Base-by-base conservation (phyloP, 371 early-diverging fungal species). In the Entomophthora muscae region DNA sequence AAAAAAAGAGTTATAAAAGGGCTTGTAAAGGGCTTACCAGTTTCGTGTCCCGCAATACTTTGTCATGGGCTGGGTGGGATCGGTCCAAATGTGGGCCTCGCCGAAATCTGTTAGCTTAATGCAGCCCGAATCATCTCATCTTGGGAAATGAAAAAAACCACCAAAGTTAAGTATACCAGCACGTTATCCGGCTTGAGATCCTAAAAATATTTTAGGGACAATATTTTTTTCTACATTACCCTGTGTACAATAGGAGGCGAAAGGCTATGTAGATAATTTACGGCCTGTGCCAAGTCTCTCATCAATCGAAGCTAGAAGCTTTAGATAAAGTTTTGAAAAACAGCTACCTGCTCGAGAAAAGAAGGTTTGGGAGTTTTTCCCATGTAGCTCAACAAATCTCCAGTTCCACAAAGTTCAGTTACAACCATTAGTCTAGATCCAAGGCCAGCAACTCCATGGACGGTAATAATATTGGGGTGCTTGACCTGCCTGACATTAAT, bases 181-280 rank as follows among this genome's bases (percentile, higher is more conserved):
- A 57, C 58, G 29, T 57, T 57, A 3, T 57, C 29, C 13, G 58
- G 58, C 31, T 57, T 57, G 7, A 57, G 58, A 31, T 57, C 58
- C 58, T 57, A 30, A 2, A 26, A 13, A 17, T 1, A 26, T 17
- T n/a, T n/a, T n/a, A n/a, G n/a, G n/a, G n/a, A n/a, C n/a, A n/a
- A n/a, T n/a, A n/a, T n/a, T n/a, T n/a, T n/a, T n/a, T n/a, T n/a
- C n/a, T 29, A 31, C 3, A 24, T 57, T 57, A 57, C 58, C 21
- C 58, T 57, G 26, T 57, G 58, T 12, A 57, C 58, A 7, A 57
- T 31, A 3, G 26, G 26, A 31, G 29, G 17, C 1, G 58, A 12
- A 12, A 57, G 29, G 26, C n/a, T 26, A 31, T 57, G 58, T 7
- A 57, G 29, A 31, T 57, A 57, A 57, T 26, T 31, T 2, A 57